phyloP scores from a whole-genome alignment of 2,329 filamentous ascomycete species.

The Penicillium rolfsii region DNA sequence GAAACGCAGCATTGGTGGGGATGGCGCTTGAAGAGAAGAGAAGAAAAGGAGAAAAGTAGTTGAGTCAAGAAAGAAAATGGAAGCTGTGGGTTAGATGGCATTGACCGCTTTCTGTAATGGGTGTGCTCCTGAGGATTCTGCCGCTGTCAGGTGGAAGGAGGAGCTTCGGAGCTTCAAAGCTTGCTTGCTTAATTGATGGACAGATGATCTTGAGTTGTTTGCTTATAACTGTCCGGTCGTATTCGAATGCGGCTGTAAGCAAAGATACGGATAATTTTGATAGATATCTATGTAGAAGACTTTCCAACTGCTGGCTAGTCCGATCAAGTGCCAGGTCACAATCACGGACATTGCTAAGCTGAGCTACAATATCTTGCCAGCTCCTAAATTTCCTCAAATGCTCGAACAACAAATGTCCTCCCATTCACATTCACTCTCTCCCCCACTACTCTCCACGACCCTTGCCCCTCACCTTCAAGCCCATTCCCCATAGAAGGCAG shows the following conservation, averaged over 20 bases:
- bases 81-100: conserved; percentile 10
- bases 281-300: no score
- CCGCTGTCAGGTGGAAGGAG: not conserved
- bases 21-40: conserved; percentile 68
- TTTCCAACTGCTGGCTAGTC: no score
- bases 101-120: conserved; percentile 20
- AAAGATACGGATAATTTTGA: no score
- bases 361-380: not conserved
- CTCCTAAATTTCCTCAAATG: conserved; percentile 31
- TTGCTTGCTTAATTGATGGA: not conserved
- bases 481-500: conserved; percentile 30
- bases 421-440: conserved; percentile 26
- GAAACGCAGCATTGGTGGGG: conserved; percentile 93
- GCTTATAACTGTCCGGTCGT: no score
- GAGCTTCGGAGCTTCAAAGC: not conserved
- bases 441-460: conserved; percentile 23
- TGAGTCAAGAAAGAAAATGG: conserved; percentile 21
- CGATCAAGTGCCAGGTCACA: no score
- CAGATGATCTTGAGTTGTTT: not conserved
- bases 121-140: conserved; percentile 12
- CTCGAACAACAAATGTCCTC: conserved; percentile 30
- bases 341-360: not conserved
- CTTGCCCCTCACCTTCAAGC: conserved; percentile 18
- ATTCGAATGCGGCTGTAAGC: no score
- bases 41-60: conserved; percentile 37